Evolutionary conservation across 2,329 filamentous ascomycete genomes (phyloP).

Genomic region (Microsporum ferrugineum): DNA sequence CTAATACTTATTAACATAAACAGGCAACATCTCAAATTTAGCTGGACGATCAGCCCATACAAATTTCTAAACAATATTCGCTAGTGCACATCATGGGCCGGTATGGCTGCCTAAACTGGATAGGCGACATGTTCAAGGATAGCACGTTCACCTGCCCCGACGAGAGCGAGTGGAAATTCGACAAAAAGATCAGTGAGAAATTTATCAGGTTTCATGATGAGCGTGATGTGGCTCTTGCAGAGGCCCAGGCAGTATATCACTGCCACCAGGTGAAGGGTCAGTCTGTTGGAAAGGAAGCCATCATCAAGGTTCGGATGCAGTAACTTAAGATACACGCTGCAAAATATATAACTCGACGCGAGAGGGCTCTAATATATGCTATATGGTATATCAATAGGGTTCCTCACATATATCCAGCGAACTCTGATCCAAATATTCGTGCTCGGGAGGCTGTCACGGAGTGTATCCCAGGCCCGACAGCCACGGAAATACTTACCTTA

Average conservation of each 20-base stretch:
- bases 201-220: background rate
- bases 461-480: background rate
- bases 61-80: too few species aligned
- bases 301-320: constrained; percentile 11
- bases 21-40: too few species aligned
- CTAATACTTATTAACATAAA: too few species aligned
- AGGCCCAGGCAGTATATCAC: constrained; percentile 8
- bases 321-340: background rate
- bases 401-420: background rate
- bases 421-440: background rate
- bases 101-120: background rate
- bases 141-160: background rate
- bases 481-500: background rate
- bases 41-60: too few species aligned
- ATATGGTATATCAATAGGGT: background rate
- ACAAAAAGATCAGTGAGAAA: background rate
- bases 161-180: background rate
- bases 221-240: background rate
- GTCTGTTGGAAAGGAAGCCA: constrained; percentile 3
- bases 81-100: background rate
- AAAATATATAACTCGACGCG: background rate
- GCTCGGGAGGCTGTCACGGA: background rate
- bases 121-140: background rate
- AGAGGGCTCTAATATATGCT: too few species aligned
- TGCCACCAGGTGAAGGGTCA: constrained; percentile 4